These are phyloP conservation scores for Kluyveromyces marxianus DNA, from an alignment of 1,139 yeast species.

Conservation along the genomic window DNA sequence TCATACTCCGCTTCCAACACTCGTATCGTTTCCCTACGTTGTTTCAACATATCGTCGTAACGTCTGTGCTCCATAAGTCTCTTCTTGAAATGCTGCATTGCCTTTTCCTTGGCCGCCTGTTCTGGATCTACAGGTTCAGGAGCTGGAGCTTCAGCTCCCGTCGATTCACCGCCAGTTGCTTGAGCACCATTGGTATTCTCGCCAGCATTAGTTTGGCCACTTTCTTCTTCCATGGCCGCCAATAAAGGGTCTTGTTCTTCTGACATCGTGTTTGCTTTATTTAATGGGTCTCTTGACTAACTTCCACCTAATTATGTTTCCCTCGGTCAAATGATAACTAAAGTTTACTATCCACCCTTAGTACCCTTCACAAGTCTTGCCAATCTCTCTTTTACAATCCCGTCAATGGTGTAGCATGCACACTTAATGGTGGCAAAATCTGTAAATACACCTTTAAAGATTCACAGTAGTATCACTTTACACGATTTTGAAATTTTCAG, in stretches of 20 bases:
- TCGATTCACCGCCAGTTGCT: slow-evolving; percentile 5
- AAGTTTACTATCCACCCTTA: too few species aligned
- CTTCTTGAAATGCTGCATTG: slow-evolving; percentile 72
- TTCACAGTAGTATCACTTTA: background rate
- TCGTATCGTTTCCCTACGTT: slow-evolving; percentile 73
- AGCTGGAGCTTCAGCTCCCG: slow-evolving; percentile 14
- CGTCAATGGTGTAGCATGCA: background rate
- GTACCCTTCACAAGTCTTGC: too few species aligned
- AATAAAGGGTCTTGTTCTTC: slow-evolving; percentile 68
- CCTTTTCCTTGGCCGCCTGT: slow-evolving; percentile 74
- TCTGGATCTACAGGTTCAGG: slow-evolving; percentile 33
- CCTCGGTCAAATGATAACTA: too few species aligned
- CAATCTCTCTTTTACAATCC: background rate
- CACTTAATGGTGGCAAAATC: background rate
- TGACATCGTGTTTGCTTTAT: slow-evolving; percentile 36
- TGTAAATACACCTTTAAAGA: background rate
- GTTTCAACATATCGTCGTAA: slow-evolving; percentile 89
- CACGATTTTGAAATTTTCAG: background rate
- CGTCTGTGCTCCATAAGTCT: slow-evolving; percentile 88
- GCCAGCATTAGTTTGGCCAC: slow-evolving; percentile 8
- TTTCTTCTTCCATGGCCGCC: slow-evolving; percentile 54
- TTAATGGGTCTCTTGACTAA: background rate
- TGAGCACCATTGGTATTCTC: slow-evolving; percentile 1
- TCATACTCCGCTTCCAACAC: slow-evolving; percentile 79
- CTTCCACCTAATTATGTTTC: too few species aligned